Base-by-base conservation (phyloP, 257 asterid genomes). In the Cinchona pubescens region DNA sequence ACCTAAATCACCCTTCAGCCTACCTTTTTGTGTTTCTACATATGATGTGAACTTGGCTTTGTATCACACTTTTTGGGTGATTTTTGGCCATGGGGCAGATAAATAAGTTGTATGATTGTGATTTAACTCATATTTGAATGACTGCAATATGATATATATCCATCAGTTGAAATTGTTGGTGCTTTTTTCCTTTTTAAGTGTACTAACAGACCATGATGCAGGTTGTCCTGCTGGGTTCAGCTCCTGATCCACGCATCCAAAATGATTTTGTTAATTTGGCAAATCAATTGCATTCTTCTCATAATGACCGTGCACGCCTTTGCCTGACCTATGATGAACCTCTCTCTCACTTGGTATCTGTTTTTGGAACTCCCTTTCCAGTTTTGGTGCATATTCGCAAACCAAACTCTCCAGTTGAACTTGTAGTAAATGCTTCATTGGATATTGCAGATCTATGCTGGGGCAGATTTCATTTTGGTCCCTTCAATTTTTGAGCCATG, bases 401-500 rank as follows among this genome's bases (percentile, higher is more conserved):
- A 21, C 21, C 18, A 25, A n/a, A 23, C 43, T 59, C 5, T 53
- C 32, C 9, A 23, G 35, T 35, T 32, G 75, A 23, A 30, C 53
- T 35, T 48, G 59, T 43, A 25, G 38, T 32, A 29, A 58, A 58
- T 23, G n/a, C 43, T 32, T 72, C 69, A n/a, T 40, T 71, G 82
- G 63, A 72, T 53, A 77, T 21, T 80, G 89, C 86, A 95, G 99
- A 95, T 95, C 78, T 92, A 95, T 87, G 96, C 96, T 62, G 99
- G 99, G 63, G 88, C 99, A 29, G 99, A 95, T 90, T 91, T 95
- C 75, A 88, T 92, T 82, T 82, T 95, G 82, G 96, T 92, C 81
- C 98, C 99, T 81, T 95, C 99, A 37, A 88, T 95, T 79, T 95
- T 91, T 79, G 99, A 95, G 87, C 99, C 99, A 68, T 95, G 99